A percentile compares a stretch with the other conserved stretches of the same genome.
phyloP scores from a whole-genome alignment of 2,329 filamentous ascomycete species.

The Xylaria polymorpha region DNA sequence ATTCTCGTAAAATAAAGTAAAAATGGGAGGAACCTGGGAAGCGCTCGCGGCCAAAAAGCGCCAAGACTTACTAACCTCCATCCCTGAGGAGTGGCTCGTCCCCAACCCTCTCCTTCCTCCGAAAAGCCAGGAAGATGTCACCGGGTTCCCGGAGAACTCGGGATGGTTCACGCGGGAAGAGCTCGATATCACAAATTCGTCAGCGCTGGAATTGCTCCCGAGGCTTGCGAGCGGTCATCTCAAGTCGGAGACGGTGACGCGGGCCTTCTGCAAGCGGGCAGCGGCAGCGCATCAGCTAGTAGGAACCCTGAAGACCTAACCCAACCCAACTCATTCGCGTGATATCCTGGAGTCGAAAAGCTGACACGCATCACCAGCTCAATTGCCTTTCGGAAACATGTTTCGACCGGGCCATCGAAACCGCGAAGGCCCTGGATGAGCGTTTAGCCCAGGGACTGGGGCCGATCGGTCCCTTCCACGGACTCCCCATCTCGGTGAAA shows the following conservation, averaged over 20 bases:
- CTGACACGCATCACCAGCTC: slow-evolving; percentile 47
- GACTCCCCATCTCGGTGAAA: slow-evolving; percentile 73
- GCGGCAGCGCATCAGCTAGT: slow-evolving; percentile 54
- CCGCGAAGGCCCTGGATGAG: slow-evolving; percentile 62
- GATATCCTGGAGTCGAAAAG: not conserved
- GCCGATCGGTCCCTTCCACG: slow-evolving; percentile 72
- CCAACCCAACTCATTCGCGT: not conserved
- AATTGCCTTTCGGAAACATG: slow-evolving; percentile 66
- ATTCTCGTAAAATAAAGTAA: slow-evolving; percentile 14
- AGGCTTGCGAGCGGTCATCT: slow-evolving; percentile 54
- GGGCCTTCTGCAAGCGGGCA: slow-evolving; percentile 55
- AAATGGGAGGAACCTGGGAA: slow-evolving; percentile 54
- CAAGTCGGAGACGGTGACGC: slow-evolving; percentile 51
- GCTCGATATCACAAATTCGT: slow-evolving; percentile 53
- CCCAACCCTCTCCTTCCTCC: slow-evolving; percentile 65
- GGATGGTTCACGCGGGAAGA: slow-evolving; percentile 67
- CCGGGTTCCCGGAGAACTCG: slow-evolving; percentile 64
- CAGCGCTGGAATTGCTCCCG: slow-evolving; percentile 51
- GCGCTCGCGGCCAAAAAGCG: slow-evolving; percentile 57
- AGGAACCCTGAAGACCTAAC: slow-evolving; percentile 1
- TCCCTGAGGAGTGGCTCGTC: slow-evolving; percentile 69
- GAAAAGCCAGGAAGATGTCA: slow-evolving; percentile 66
- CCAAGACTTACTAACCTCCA: slow-evolving; percentile 57
- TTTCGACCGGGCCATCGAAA: slow-evolving; percentile 63
- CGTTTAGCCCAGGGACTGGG: slow-evolving; percentile 60